Evolutionary conservation across 805 yeast species (phyloP), one percentile per base, ranked within the genome.

Genomic region (Tetrapisispora arboricola): DNA sequence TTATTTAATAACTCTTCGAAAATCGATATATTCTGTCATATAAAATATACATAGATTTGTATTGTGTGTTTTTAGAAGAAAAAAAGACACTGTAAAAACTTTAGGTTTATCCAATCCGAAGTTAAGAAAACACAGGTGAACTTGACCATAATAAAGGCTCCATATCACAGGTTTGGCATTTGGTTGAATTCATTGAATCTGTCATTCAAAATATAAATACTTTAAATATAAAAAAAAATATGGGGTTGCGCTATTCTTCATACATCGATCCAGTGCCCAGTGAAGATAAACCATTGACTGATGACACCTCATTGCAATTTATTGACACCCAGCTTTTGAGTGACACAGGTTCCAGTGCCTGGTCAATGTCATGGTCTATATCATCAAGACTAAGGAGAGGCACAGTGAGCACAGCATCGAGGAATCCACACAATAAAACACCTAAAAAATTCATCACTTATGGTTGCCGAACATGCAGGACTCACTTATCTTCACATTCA

Each of bases 381-480:
- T 34, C 37, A 4, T 22, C 37, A 19, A 34, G 37, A 13, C 3
- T 34, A 10, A 34, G 27, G 16, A 22, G 37, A 12, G 36, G 22
- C 9, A 21, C 20, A 13, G 15, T 19, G 6, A 22, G 19, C 13
- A 20, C 18, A 4, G 7, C 28, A 13, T 22, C 36, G 6, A n/a
- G 20, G 4, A 22, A 16, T 16, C 15, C 28, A 15, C 21, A 20
- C 16, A 6, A 32, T 13, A 32, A 21, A 32, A 20, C 22, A 6
- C 15, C 36, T n/a, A 32, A 30, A 15, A 49, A 50, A 37, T 56
- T 56, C 26, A 46, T 49, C 17, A 58, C 60, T 3, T 59, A 57
- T 40, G 62, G 61, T 16, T 59, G 64, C 41, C 49, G 57, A 17
- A 42, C 48, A 20, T 59, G 64, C 34, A 47, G 59, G 38, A 55